Conservation (phyloP, 768 basidiomycete genomes). For the Trametes punicea region DNA sequence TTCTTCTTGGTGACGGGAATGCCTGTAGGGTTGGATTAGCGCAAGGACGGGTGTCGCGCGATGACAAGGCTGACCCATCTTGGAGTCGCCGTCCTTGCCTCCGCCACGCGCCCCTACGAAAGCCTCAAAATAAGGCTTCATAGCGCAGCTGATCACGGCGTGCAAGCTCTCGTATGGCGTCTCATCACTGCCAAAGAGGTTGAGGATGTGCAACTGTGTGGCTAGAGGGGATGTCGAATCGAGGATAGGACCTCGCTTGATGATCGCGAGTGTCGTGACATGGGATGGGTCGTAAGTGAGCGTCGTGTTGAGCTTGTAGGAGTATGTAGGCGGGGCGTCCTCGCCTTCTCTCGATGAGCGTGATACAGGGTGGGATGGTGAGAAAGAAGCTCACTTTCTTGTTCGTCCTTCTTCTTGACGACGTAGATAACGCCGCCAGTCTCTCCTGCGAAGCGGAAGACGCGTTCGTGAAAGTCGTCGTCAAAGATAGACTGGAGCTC, state of each 20-base stretch:
- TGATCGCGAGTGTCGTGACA: conserved; percentile 86
- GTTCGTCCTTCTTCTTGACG: conserved; percentile 72
- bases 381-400: conserved; percentile 53
- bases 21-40: conserved; percentile 35
- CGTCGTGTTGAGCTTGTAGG: conserved; percentile 66
- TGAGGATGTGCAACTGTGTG: conserved; percentile 86
- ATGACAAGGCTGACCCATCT: conserved; percentile 59
- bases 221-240: conserved; percentile 80
- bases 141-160: conserved; percentile 90
- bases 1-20: conserved; percentile 99
- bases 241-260: conserved; percentile 84
- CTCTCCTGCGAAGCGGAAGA: conserved; percentile 72
- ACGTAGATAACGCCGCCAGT: conserved; percentile 78
- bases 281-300: conserved; percentile 79
- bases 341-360: conserved; percentile 39
- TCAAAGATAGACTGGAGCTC: conserved; percentile 72
- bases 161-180: conserved; percentile 96
- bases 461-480: conserved; percentile 69
- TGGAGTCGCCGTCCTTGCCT: conserved; percentile 74
- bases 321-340: conserved; percentile 58
- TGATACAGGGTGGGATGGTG: neutral
- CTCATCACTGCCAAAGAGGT: conserved; percentile 84
- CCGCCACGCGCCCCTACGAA: conserved; percentile 83
- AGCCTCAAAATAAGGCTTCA: conserved; percentile 98
- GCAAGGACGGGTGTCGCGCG: conserved; percentile 1